These are phyloP conservation scores for Beauveria sp. DNA, from an alignment of 2,329 filamentous ascomycete species.

Conservation along the genomic window DNA sequence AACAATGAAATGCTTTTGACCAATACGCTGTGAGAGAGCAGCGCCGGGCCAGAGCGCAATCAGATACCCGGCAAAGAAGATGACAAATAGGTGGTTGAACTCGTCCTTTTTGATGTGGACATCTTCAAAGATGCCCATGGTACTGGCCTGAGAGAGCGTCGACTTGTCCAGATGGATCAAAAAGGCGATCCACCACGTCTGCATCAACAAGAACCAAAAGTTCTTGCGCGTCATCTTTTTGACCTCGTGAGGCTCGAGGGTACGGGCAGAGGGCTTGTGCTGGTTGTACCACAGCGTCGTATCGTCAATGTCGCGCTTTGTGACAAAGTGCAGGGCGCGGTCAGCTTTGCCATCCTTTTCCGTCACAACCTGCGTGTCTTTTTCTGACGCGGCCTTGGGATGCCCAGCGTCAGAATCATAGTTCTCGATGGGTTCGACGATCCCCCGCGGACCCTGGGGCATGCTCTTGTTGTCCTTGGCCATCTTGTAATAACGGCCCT, in stretches of 20 bases:
- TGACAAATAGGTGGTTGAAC: slow-evolving; percentile 18
- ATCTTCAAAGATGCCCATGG: slow-evolving; percentile 21
- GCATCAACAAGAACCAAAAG: slow-evolving; percentile 18
- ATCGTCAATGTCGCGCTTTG: slow-evolving; percentile 16
- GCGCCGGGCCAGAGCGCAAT: slow-evolving; percentile 19
- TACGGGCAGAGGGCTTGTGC: slow-evolving; percentile 14
- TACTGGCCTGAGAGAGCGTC: slow-evolving; percentile 17
- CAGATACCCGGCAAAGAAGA: slow-evolving; percentile 19
- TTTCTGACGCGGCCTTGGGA: not conserved
- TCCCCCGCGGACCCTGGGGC: not conserved
- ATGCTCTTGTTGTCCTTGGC: not conserved
- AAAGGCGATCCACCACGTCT: slow-evolving; percentile 19
- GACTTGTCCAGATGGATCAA: slow-evolving; percentile 21
- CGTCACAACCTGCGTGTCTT: not conserved
- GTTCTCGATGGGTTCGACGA: not conserved
- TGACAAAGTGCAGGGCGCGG: slow-evolving; percentile 10
- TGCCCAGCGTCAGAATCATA: not conserved
- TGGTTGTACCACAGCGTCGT: slow-evolving; percentile 19
- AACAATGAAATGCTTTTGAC: slow-evolving; percentile 19
- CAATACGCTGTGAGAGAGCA: slow-evolving; percentile 16
- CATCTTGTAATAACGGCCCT: not conserved
- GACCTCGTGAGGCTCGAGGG: slow-evolving; percentile 10
- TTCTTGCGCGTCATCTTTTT: slow-evolving; percentile 15
- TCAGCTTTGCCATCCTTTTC: not conserved
- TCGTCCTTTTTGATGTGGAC: slow-evolving; percentile 16